Evolutionary conservation across 805 yeast genomes (phyloP), one percentile per base, ranked within the genome.

Genomic region (Myxozyma vanderwaltii): DNA sequence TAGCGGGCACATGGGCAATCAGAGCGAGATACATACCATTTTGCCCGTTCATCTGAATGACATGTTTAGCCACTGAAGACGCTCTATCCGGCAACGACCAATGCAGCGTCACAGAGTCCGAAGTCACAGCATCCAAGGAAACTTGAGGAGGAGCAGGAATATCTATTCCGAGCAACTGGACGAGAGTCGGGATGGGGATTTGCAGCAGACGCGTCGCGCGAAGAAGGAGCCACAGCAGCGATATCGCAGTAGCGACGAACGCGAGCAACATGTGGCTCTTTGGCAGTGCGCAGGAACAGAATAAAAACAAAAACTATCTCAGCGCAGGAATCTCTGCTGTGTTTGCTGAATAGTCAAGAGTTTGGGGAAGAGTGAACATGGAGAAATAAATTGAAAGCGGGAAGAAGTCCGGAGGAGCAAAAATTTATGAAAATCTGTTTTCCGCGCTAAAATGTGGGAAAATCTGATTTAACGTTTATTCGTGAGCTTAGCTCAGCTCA

Each of bases 51-150:
- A 72, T 70, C 57, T 73, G 71, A n/a, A 73, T 56, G 36, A 71
- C 65, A 59, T 72, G 70, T 53, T 68, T 70, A 23, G 69, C 67
- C 15, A 69, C 63, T n/a, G 66, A 55, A 21, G 64, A 61, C 40
- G 69, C 68, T n/a, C 67, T 58, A 27, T 69, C 73, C 6, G 76
- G 72, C 17, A 67, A 65, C 39, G 70, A 55, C 76, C 76, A 73
- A 55, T 73, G 75, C 40, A 73, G 58, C 5, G 70, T 56, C 5
- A 73, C 68, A 4, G 71, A 63, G 31, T 67, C 65, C 39, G 69
- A 59, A 1, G 73, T 60, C 36, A 73, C 64, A 13, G 66, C 57
- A 49, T 71, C 76, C 23, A 73, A 63, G 24, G 71, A 67, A 17
- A 72, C 71, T 15, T 61, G 60, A 2, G 76, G 75, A 15, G 73